These are phyloP conservation scores for Passiflora organensis DNA, from an alignment of 345 rosid species.

Conservation along the genomic window DNA sequence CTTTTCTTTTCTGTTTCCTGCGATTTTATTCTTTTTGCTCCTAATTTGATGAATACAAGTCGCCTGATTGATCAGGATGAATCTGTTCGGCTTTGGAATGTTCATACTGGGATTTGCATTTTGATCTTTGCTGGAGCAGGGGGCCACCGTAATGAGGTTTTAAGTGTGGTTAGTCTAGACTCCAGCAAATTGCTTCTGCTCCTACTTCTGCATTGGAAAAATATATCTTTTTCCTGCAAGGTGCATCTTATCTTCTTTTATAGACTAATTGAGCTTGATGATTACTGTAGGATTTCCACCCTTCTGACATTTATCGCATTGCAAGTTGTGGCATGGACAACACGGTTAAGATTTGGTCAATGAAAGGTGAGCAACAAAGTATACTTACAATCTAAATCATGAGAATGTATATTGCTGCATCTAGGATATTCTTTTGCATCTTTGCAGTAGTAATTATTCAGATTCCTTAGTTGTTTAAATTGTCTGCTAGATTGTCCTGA, in stretches of 20 bases:
- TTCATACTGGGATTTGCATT: conserved; percentile 91
- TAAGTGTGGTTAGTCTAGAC: conserved; percentile 71
- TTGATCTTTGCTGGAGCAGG: conserved; percentile 97
- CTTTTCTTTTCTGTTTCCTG: background rate
- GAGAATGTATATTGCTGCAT: background rate
- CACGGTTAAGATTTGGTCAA: conserved; percentile 92
- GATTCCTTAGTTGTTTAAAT: too few relatives aligned
- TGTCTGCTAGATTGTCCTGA: too few relatives aligned
- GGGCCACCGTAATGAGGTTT: conserved; percentile 95
- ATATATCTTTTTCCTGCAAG: background rate
- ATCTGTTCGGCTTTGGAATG: conserved; percentile 93
- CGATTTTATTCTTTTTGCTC: conserved; percentile 13
- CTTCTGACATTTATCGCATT: conserved; percentile 71
- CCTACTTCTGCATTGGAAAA: background rate
- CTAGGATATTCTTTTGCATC: too few relatives aligned
- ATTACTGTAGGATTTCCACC: conserved; percentile 79
- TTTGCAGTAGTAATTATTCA: too few relatives aligned
- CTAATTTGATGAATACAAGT: conserved; percentile 12
- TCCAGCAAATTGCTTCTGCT: background rate
- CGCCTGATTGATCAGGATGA: conserved; percentile 57
- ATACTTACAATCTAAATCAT: background rate
- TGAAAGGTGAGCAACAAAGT: conserved; percentile 59
- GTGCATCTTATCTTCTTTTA: background rate
- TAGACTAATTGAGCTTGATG: conserved; percentile 3
- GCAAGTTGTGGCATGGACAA: conserved; percentile 98